These are phyloP conservation scores for Pisolithus albus DNA, from an alignment of 768 basidiomycete genomes.

Conservation along the genomic window DNA sequence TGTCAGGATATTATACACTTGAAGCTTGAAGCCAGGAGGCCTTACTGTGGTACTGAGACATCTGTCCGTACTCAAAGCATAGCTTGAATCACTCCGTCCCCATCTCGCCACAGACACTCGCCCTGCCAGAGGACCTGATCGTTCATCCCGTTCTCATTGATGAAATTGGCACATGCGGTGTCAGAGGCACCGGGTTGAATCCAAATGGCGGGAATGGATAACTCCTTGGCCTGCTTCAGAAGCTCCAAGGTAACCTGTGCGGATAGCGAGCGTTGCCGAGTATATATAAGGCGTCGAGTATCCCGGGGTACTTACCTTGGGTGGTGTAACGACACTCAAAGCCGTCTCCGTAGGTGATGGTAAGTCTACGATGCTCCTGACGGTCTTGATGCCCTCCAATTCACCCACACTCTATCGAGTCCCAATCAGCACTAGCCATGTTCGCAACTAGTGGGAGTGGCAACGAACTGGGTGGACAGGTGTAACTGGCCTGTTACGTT, in stretches of 20 bases:
- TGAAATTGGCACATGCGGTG: constrained; percentile 51
- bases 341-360: constrained; percentile 58
- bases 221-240: constrained; percentile 60
- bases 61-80: constrained; percentile 1
- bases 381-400: constrained; percentile 57
- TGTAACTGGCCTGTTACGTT: constrained; percentile 49
- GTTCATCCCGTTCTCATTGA: constrained; percentile 56
- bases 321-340: constrained; percentile 72
- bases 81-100: constrained; percentile 45
- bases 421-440: neutral
- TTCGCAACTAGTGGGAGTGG: neutral
- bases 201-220: constrained; percentile 76
- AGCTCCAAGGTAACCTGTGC: constrained; percentile 61
- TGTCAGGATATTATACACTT: too few species aligned
- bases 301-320: constrained; percentile 41
- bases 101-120: constrained; percentile 74
- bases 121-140: constrained; percentile 76
- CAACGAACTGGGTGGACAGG: constrained; percentile 67
- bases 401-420: constrained; percentile 54
- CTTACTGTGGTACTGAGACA: too few species aligned
- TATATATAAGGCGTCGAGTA: neutral
- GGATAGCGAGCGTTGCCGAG: neutral
- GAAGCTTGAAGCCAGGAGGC: too few species aligned
- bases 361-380: constrained; percentile 51
- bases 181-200: constrained; percentile 86